These are phyloP conservation scores for Fusarium papillatum DNA, from an alignment of 2,329 filamentous ascomycete species.

Conservation along the genomic window DNA sequence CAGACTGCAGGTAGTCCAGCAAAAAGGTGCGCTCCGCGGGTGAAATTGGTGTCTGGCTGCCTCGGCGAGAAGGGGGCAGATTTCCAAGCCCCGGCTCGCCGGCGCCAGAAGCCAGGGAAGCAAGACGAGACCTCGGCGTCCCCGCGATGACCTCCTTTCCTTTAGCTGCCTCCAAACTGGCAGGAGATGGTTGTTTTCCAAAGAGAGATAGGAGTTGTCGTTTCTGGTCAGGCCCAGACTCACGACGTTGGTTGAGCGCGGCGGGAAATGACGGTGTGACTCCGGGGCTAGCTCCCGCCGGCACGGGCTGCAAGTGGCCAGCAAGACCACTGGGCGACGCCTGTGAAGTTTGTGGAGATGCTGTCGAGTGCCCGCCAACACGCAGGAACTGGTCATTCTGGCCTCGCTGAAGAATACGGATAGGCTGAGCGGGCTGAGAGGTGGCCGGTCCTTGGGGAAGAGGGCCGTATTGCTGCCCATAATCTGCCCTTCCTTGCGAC, in stretches of 20 bases:
- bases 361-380: conserved; percentile 12
- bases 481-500: conserved; percentile 32
- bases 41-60: conserved; percentile 70
- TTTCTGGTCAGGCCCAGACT: conserved; percentile 50
- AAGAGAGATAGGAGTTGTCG: conserved; percentile 72
- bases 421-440: conserved; percentile 39
- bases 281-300: conserved; percentile 34
- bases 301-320: conserved; percentile 31
- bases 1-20: conserved; percentile 78
- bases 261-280: conserved; percentile 32
- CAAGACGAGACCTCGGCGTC: conserved; percentile 52
- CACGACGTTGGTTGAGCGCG: conserved; percentile 35
- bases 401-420: conserved; percentile 53
- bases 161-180: conserved; percentile 39
- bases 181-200: conserved; percentile 56
- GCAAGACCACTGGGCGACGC: conserved; percentile 35
- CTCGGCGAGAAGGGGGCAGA: conserved; percentile 54
- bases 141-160: conserved; percentile 42
- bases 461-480: conserved; percentile 28
- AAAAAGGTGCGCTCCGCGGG: conserved; percentile 83
- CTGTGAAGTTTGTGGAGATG: conserved; percentile 41
- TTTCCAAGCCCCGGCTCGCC: conserved; percentile 45
- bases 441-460: conserved; percentile 14
- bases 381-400: conserved; percentile 44
- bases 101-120: conserved; percentile 58